Conservation (phyloP, 139 green algal genomes). For the Pedinophyceae sp. region DNA sequence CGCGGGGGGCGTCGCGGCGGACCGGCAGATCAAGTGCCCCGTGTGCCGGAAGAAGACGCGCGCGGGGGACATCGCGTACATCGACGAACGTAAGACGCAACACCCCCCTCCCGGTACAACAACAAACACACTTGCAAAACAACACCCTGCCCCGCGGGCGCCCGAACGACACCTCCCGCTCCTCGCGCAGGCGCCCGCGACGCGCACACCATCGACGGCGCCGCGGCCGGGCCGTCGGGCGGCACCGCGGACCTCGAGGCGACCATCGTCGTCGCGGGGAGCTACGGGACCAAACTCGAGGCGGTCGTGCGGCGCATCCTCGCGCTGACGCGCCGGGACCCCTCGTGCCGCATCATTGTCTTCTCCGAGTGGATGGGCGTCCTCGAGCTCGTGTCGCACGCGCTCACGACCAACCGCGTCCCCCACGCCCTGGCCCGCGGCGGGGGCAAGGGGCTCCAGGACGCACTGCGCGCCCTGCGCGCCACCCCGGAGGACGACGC, state of each 20-base stretch:
- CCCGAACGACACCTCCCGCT: no score
- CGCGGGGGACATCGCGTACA: slow-evolving; percentile 38
- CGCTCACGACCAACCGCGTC: slow-evolving; percentile 15
- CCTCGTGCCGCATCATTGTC: slow-evolving; percentile 30
- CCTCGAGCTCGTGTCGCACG: slow-evolving; percentile 47
- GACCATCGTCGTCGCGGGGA: slow-evolving; percentile 4
- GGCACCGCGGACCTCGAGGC: not conserved
- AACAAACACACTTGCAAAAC: no score
- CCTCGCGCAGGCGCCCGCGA: not conserved
- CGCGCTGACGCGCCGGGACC: slow-evolving; percentile 19
- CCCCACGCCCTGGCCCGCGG: slow-evolving; percentile 23
- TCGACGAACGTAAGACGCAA: slow-evolving; percentile 14
- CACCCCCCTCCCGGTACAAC: no score
- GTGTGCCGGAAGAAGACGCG: slow-evolving; percentile 32
- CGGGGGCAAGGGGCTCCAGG: slow-evolving; percentile 22
- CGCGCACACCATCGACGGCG: not conserved
- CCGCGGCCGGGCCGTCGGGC: not conserved
- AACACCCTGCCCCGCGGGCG: no score
- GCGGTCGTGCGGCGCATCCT: slow-evolving; percentile 53
- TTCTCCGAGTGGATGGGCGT: slow-evolving; percentile 68
- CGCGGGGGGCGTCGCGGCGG: not conserved
- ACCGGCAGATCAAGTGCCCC: slow-evolving; percentile 38
- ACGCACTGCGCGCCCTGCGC: slow-evolving; percentile 32
- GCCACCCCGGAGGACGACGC: not conserved
- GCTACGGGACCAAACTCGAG: slow-evolving; percentile 34